phyloP scores from a whole-genome alignment of 108 stramenopile species.

The Fragilariopsis cylindrus region DNA sequence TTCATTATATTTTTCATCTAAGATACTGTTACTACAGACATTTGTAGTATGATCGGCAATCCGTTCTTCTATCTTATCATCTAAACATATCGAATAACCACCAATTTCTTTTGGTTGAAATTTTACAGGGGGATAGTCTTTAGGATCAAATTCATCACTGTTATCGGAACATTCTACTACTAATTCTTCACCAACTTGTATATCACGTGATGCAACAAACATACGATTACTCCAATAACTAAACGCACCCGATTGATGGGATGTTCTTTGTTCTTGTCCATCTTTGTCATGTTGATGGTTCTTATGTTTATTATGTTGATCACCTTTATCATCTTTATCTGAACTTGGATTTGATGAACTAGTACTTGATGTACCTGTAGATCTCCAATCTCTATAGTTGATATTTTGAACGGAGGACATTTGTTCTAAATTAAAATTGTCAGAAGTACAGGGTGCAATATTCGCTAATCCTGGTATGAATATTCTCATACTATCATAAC shows the following conservation, averaged over 20 bases:
- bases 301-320: not conserved
- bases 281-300: conserved; percentile 27
- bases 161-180: conserved; percentile 50
- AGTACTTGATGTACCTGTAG: not conserved
- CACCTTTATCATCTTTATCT: too few relatives aligned
- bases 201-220: conserved; percentile 53
- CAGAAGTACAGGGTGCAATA: conserved; percentile 52
- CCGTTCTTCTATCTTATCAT: conserved; percentile 35
- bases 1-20: too few relatives aligned
- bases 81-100: conserved; percentile 42
- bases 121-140: conserved; percentile 6
- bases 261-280: not conserved
- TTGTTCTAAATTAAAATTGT: conserved; percentile 42
- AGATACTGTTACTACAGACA: not conserved
- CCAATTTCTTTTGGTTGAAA: conserved; percentile 31
- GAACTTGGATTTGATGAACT: too few relatives aligned
- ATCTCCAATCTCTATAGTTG: conserved; percentile 9
- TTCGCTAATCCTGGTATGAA: conserved; percentile 47
- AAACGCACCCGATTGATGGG: conserved; percentile 41
- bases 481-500: conserved; percentile 30
- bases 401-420: not conserved
- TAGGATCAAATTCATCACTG: conserved; percentile 53
- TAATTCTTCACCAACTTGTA: conserved; percentile 61
- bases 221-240: conserved; percentile 37
- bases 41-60: conserved; percentile 4